These are phyloP conservation scores for Monoraphidium neglectum DNA, from an alignment of 139 green algal species.

Conservation along the genomic window DNA sequence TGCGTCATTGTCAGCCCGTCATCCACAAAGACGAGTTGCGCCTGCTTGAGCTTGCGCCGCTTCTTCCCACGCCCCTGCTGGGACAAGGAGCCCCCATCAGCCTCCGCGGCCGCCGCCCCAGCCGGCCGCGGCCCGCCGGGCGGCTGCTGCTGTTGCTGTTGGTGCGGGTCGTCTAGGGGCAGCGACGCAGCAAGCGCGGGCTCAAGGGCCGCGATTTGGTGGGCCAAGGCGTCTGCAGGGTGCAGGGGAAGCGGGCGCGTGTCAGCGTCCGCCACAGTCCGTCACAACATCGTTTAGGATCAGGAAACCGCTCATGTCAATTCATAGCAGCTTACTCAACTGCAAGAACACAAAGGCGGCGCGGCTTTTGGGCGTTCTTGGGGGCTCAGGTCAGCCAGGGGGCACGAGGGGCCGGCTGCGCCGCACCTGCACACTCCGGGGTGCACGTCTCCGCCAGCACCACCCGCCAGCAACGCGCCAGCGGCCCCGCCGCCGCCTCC, in stretches of 20 bases:
- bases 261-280: no score
- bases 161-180: not conserved
- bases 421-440: not conserved
- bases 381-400: no score
- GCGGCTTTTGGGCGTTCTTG: no score
- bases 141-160: not conserved
- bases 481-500: not conserved
- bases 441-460: not conserved
- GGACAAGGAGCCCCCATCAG: not conserved
- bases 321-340: no score
- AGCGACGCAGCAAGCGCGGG: not conserved
- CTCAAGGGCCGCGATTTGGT: not conserved
- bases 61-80: slow-evolving; percentile 6
- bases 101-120: not conserved
- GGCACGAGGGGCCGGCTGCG: no score
- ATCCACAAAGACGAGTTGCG: slow-evolving; percentile 8
- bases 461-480: slow-evolving; percentile 4
- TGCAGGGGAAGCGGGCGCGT: no score
- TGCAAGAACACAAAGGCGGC: no score
- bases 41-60: slow-evolving; percentile 23
- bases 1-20: slow-evolving; percentile 16
- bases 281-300: no score
- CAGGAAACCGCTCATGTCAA: no score
- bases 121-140: not conserved
- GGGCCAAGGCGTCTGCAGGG: not conserved